Percentiles rank a stretch among this genome's conserved stretches.
Conservation (phyloP, 495 filamentous ascomycete species). For the Xylaria intraflava region DNA sequence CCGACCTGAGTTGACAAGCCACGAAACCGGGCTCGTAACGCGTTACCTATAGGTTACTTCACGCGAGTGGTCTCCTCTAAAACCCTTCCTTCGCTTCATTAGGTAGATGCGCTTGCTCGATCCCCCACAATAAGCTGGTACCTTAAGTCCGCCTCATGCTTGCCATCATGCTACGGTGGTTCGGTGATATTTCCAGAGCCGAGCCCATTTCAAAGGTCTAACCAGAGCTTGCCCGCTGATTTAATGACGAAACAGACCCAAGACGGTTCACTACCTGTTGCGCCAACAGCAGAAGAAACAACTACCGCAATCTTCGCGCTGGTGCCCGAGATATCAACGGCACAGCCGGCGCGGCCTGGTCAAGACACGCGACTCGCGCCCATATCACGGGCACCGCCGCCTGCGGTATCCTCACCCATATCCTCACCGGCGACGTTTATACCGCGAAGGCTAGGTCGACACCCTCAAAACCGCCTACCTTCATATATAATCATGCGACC, state of each 20-base stretch:
- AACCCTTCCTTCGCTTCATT: too few relatives aligned
- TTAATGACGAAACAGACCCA: not conserved
- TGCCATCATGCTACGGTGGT: too few relatives aligned
- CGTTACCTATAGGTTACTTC: too few relatives aligned
- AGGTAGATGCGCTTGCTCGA: too few relatives aligned
- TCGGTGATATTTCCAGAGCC: too few relatives aligned
- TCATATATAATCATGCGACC: not conserved
- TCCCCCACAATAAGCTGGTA: too few relatives aligned
- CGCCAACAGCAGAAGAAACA: not conserved
- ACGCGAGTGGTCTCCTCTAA: too few relatives aligned
- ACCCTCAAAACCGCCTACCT: not conserved
- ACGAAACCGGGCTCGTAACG: too few relatives aligned
- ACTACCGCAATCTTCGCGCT: not conserved
- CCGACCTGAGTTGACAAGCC: too few relatives aligned
- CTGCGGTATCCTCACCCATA: not conserved
- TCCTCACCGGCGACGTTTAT: not conserved
- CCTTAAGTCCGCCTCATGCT: too few relatives aligned
- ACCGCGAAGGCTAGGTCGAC: not conserved
- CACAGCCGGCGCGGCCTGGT: not conserved
- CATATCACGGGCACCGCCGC: too few relatives aligned
- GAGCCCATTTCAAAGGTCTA: not conserved
- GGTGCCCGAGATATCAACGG: not conserved
- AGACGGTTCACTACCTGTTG: not conserved
- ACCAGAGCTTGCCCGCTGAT: not conserved
- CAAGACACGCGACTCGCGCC: not conserved